Percentiles rank a stretch among this genome's conserved stretches.
Conservation (phyloP, 768 basidiomycete genomes). For the Tephrocybe sp. region DNA sequence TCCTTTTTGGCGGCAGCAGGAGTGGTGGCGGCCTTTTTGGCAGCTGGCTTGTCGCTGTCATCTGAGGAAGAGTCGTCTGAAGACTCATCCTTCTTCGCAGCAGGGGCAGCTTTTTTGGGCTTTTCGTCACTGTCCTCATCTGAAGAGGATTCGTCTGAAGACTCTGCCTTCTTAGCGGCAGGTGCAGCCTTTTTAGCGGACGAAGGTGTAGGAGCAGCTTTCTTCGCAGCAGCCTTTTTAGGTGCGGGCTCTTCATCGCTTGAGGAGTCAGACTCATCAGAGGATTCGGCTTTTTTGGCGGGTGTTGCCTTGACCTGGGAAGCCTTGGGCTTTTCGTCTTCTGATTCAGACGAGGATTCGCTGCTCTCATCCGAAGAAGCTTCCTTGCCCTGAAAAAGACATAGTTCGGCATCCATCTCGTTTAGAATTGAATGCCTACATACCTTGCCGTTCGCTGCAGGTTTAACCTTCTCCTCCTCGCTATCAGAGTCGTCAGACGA, state of each 20-base stretch:
- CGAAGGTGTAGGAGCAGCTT: not conserved
- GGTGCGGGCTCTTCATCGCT: constrained; percentile 31
- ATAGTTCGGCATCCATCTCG: not conserved
- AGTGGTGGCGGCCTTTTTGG: constrained; percentile 16
- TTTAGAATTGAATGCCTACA: constrained; percentile 9
- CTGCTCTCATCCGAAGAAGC: constrained; percentile 43
- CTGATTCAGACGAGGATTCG: constrained; percentile 42
- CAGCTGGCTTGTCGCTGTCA: constrained; percentile 1
- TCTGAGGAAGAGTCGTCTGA: constrained; percentile 1
- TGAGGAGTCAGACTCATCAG: constrained; percentile 32
- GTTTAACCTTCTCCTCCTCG: constrained; percentile 23
- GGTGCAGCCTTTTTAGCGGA: not conserved
- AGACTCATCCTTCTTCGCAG: constrained; percentile 13
- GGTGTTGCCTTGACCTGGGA: constrained; percentile 40
- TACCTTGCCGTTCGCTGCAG: constrained; percentile 31
- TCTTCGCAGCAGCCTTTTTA: constrained; percentile 14
- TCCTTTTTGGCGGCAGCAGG: constrained; percentile 10
- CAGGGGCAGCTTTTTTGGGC: constrained; percentile 18
- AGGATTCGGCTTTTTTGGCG: constrained; percentile 30
- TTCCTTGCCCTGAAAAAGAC: constrained; percentile 23
- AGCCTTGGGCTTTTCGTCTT: constrained; percentile 59
- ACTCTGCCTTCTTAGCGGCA: constrained; percentile 6
- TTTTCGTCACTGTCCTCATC: constrained; percentile 20
- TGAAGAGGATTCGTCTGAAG: constrained; percentile 23
- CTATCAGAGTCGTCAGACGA: constrained; percentile 20